A percentile compares a stretch with the other conserved stretches of the same genome.
Conservation (phyloP, 108 stramenopile genomes). For the Discostella stelligeroides region DNA sequence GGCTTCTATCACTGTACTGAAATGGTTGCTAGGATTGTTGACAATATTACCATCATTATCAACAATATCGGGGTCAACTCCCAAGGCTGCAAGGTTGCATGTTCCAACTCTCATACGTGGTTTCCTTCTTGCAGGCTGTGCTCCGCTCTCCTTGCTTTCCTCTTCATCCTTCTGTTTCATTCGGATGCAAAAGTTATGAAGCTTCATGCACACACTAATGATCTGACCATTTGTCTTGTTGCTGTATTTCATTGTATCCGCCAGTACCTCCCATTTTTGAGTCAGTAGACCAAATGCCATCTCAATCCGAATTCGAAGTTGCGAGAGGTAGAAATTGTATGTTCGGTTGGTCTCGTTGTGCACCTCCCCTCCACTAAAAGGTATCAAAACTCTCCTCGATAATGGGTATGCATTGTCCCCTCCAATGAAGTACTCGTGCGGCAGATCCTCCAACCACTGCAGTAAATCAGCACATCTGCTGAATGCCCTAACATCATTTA, state of each 20-base stretch:
- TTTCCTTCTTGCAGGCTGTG: too few species aligned
- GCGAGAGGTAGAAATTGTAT: too few species aligned
- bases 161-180: neutral
- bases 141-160: too few species aligned
- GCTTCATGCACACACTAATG: neutral
- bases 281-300: slow-evolving; percentile 8
- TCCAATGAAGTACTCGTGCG: neutral
- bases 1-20: neutral
- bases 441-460: slow-evolving; percentile 4
- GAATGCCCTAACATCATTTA: slow-evolving; percentile 15
- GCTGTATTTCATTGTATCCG: neutral
- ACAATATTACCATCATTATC: neutral
- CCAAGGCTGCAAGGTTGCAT: neutral
- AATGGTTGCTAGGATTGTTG: neutral
- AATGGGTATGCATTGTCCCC: slow-evolving; percentile 8
- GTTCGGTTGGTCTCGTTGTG: neutral
- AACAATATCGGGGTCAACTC: neutral
- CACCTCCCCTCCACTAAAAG: neutral
- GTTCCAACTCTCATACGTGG: too few species aligned
- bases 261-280: neutral
- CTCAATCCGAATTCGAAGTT: too few species aligned
- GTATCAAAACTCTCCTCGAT: neutral
- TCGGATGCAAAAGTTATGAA: slow-evolving; percentile 9
- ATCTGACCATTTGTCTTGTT: neutral
- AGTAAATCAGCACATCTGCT: neutral